Evolutionary conservation across 73 alveolate genomes (phyloP), one percentile per base, ranked within the genome.

Genomic region (Tetrahymena borealis): DNA sequence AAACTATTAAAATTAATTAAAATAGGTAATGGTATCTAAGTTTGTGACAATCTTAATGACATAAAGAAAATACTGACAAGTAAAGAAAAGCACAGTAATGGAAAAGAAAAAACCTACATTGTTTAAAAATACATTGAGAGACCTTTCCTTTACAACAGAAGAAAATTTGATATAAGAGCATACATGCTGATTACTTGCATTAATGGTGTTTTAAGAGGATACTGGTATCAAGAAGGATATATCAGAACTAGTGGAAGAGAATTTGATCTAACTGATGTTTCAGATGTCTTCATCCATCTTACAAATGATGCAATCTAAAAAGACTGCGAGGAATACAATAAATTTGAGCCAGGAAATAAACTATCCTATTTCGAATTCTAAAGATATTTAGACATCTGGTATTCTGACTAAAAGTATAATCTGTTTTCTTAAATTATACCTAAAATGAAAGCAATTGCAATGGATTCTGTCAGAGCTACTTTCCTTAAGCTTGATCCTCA

Each of bases 251-350:
- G 96, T 32, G 93, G 96, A 13, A 96, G 95, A 91, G 98, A 96
- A 60, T 96, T 95, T 91, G 93, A 95, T 15, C 40, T 94, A 4
- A 85, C 96, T 7, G 92, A 95, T 91, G 79, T 95, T 39, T 40
- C 93, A 15, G 94, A 96, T 79, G 90, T 91, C 28, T 95, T 92
- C 91, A 93, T 96, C 32, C 98, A 96, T 91, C 91, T 96, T 20
- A 96, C 98, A 3, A 96, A 96, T 78, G 98, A 96, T 95, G 98
- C 98, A 8, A 94, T 96, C 1, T 91, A 96, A 90, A 78, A 91
- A 20, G 93, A 95, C 33, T 90, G 94, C 40, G 93, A 92, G 31
- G 98, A 96, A 39, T 96, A 95, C 90, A 97, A 97, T 12, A 96
- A 96, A 60, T 95, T 31, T 79, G 98, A 96, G 37, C 90, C 95